These are phyloP conservation scores for Centella asiatica DNA, from an alignment of 129 eudicot genomes.

Conservation along the genomic window DNA sequence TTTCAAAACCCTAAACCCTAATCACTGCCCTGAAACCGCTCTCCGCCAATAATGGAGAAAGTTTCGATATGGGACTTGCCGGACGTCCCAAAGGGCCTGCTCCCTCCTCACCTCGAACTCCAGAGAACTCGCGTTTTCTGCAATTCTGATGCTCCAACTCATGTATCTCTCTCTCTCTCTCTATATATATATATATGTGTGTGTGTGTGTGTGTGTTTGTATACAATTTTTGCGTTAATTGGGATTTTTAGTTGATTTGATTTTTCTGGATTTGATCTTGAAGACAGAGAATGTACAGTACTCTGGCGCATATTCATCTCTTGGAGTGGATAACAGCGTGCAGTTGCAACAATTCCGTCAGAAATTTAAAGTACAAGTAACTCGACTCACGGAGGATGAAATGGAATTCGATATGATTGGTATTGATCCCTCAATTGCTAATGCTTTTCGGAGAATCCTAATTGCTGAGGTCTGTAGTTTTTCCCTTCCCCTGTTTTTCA, in stretches of 20 bases:
- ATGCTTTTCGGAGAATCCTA: constrained; percentile 86
- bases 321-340: constrained; percentile 82
- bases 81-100: constrained; percentile 52
- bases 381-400: constrained; percentile 47
- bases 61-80: constrained; percentile 70
- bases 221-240: neutral
- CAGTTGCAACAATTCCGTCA: constrained; percentile 48
- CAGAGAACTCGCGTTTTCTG: constrained; percentile 77
- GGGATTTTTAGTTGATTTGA: constrained; percentile 3
- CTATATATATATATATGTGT: constrained; percentile 5
- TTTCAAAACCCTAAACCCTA: neutral
- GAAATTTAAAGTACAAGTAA: constrained; percentile 55
- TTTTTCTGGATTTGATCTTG: constrained; percentile 2
- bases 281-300: constrained; percentile 75
- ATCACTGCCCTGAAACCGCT: neutral
- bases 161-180: constrained; percentile 19
- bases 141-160: constrained; percentile 66
- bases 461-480: constrained; percentile 62
- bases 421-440: constrained; percentile 79
- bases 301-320: constrained; percentile 79
- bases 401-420: constrained; percentile 94
- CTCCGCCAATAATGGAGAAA: constrained; percentile 37
- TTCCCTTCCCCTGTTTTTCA: neutral
- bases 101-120: constrained; percentile 67
- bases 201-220: neutral